These are phyloP conservation scores for Notholithocarpus densiflorus DNA, from an alignment of 306 rosid genomes.

Conservation along the genomic window DNA sequence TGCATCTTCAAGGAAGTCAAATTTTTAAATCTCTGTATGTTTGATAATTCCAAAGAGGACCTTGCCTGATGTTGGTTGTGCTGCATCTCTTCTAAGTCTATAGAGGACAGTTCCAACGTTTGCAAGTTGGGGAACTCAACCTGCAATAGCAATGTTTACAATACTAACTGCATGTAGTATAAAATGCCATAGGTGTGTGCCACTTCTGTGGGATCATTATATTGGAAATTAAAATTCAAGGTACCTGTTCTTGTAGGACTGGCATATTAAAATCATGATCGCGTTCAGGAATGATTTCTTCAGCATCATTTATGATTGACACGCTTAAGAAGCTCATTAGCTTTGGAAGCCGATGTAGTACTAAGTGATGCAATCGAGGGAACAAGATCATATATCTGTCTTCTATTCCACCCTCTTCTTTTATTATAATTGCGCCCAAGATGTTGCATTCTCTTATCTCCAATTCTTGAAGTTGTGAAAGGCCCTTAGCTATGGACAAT, in stretches of 20 bases:
- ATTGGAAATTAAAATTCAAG: fast-evolving
- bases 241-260: slow-evolving; percentile 1
- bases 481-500: not conserved
- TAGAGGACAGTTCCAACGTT: no score
- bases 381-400: not conserved
- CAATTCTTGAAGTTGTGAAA: not conserved
- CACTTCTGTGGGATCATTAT: no score
- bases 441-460: not conserved
- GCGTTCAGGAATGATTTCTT: no score
- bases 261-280: not conserved
- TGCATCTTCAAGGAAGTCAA: no score
- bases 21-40: no score
- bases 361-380: not conserved
- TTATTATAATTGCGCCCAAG: not conserved
- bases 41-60: no score
- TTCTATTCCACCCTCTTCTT: not conserved
- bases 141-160: no score
- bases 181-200: no score
- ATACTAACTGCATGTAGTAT: no score
- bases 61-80: no score
- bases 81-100: no score
- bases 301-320: not conserved
- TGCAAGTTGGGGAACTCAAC: no score
- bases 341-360: not conserved
- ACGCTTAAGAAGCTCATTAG: not conserved